These are phyloP conservation scores for Salvia miltiorrhiza DNA, from an alignment of 257 asterid species.

Conservation along the genomic window DNA sequence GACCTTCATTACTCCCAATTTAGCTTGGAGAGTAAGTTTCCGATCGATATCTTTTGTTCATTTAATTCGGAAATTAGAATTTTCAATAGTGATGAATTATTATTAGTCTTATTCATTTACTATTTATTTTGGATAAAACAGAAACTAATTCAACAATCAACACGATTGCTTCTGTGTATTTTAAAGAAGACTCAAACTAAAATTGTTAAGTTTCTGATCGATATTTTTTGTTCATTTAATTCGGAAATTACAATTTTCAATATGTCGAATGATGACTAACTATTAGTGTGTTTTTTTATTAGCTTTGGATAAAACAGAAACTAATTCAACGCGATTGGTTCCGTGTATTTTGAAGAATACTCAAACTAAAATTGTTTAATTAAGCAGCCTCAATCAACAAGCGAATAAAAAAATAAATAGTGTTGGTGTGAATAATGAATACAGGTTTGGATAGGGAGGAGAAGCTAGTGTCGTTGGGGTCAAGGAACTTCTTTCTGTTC, in stretches of 20 bases:
- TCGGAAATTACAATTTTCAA: not conserved
- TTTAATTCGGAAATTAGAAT: not conserved
- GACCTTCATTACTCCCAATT: constrained; percentile 94
- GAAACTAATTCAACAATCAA: not conserved
- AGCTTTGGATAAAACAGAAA: not conserved
- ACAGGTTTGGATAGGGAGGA: constrained; percentile 68
- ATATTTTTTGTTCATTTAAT: not conserved
- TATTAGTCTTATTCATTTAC: too few relatives aligned
- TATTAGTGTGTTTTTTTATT: too few relatives aligned
- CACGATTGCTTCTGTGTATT: not conserved
- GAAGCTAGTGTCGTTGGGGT: constrained; percentile 60
- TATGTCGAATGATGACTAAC: not conserved
- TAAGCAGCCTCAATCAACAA: too few relatives aligned
- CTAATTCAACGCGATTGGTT: not conserved
- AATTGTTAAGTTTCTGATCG: not conserved
- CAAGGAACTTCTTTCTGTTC: constrained; percentile 76
- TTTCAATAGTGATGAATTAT: too few relatives aligned
- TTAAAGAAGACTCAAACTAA: too few relatives aligned
- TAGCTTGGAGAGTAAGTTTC: constrained; percentile 73
- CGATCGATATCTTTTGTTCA: not conserved
- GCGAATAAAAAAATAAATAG: not conserved
- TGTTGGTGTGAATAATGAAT: not conserved
- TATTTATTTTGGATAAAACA: not conserved
- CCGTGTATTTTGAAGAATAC: not conserved
- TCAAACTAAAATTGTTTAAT: not conserved